These are phyloP conservation scores for Trametopsis cervina DNA, from an alignment of 768 basidiomycete genomes.

Conservation along the genomic window DNA sequence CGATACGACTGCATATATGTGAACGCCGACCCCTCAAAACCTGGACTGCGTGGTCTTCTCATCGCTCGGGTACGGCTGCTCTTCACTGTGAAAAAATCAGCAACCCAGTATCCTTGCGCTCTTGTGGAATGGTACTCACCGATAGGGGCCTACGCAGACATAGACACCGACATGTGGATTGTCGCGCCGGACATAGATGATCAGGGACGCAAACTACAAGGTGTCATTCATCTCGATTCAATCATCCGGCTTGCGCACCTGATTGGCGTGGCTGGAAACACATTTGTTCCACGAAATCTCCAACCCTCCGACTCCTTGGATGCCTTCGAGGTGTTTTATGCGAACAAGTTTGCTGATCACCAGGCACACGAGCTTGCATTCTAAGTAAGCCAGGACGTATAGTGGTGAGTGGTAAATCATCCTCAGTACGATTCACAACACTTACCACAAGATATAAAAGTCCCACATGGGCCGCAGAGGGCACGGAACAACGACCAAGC, in stretches of 20 bases:
- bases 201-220: background rate
- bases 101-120: slow-evolving; percentile 17
- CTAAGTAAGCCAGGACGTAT: too few species aligned
- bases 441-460: too few species aligned
- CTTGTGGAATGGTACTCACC: slow-evolving; percentile 18
- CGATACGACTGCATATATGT: slow-evolving; percentile 22
- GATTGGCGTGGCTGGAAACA: background rate
- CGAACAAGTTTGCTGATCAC: background rate
- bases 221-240: slow-evolving; percentile 23
- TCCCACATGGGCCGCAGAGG: too few species aligned
- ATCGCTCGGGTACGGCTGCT: slow-evolving; percentile 18
- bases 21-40: background rate
- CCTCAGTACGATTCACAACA: too few species aligned
- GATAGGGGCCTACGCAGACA: slow-evolving; percentile 14
- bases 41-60: slow-evolving; percentile 16
- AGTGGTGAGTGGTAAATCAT: too few species aligned
- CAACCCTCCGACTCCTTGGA: background rate
- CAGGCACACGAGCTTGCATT: slow-evolving; percentile 1
- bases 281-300: background rate
- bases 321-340: background rate
- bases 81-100: slow-evolving; percentile 18
- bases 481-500: too few species aligned
- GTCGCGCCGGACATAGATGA: slow-evolving; percentile 13
- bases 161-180: slow-evolving; percentile 24
- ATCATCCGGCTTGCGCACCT: slow-evolving; percentile 23